Conservation (phyloP, 106 monocot genomes). For the Hemerocallis citrina region DNA sequence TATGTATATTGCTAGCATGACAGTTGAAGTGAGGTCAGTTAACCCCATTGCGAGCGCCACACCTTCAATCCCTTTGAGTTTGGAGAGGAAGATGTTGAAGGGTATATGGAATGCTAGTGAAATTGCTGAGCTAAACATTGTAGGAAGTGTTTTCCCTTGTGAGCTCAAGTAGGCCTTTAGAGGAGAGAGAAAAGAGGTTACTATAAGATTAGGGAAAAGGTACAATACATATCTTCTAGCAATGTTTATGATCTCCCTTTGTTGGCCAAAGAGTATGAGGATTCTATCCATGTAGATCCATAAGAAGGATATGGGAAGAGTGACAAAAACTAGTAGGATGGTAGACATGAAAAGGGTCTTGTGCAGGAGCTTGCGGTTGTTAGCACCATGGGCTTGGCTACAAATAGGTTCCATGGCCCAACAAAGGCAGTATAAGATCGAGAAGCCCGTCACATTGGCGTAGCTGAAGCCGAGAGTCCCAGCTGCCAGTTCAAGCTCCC, state of each 20-base stretch:
- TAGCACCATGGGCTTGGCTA: conserved; percentile 47
- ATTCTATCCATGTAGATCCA: conserved; percentile 41
- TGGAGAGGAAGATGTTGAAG: conserved; percentile 7
- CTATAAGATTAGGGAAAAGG: conserved; percentile 36
- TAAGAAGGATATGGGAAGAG: conserved; percentile 29
- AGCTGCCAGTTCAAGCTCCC: conserved; percentile 34
- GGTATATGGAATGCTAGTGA: too few relatives aligned
- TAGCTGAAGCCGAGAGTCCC: conserved; percentile 45
- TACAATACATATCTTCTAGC: conserved; percentile 21
- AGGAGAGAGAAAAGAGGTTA: conserved; percentile 40
- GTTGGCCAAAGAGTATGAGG: conserved; percentile 19
- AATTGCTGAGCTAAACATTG: conserved; percentile 26
- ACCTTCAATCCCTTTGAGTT: conserved; percentile 33
- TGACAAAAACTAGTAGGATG: conserved; percentile 21
- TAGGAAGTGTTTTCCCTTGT: conserved; percentile 39
- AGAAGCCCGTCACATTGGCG: conserved; percentile 56
- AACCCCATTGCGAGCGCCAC: conserved; percentile 62
- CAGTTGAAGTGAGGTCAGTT: conserved; percentile 34
- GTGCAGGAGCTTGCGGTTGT: conserved; percentile 36
- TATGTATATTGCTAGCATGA: conserved; percentile 47
- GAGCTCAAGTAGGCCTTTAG: conserved; percentile 43
- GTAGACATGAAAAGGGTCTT: too few relatives aligned
- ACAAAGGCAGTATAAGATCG: conserved; percentile 36
- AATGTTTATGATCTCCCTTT: conserved; percentile 19
- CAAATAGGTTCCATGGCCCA: conserved; percentile 36